These are phyloP conservation scores for Dendrocalamus latiflorus DNA, from an alignment of 202 grass and related monocot genomes.

Conservation along the genomic window DNA sequence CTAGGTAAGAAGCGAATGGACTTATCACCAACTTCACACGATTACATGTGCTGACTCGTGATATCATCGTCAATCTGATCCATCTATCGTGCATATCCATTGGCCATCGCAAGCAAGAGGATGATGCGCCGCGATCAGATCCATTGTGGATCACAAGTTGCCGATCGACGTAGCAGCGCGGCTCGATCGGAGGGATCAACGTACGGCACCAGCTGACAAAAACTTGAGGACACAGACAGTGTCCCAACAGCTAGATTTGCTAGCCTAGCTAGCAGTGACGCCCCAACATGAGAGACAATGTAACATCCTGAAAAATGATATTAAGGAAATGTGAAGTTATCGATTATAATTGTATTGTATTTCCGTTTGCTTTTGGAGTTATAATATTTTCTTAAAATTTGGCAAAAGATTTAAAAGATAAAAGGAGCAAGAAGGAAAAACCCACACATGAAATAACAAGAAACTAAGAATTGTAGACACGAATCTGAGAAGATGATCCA, in stretches of 20 bases:
- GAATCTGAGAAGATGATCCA: too few relatives aligned
- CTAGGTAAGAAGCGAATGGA: not conserved
- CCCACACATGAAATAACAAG: too few relatives aligned
- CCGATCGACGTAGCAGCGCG: not conserved
- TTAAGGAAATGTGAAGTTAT: too few relatives aligned
- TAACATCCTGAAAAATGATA: too few relatives aligned
- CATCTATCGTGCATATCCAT: not conserved
- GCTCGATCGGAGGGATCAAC: not conserved
- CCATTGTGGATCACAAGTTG: constrained; percentile 39
- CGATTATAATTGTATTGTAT: too few relatives aligned
- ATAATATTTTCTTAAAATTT: too few relatives aligned
- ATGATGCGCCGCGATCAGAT: not conserved
- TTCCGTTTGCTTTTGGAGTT: too few relatives aligned
- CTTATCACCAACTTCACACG: not conserved
- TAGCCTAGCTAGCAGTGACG: too few relatives aligned
- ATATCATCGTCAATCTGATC: not conserved
- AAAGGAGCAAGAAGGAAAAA: too few relatives aligned
- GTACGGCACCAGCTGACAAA: not conserved
- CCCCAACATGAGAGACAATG: not conserved
- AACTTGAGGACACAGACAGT: not conserved
- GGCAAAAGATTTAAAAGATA: too few relatives aligned
- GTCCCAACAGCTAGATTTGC: too few relatives aligned
- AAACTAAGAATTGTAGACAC: too few relatives aligned
- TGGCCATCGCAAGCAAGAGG: not conserved
- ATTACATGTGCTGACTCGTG: not conserved